Base-by-base conservation (phyloP, 2,329 filamentous ascomycete species). In the Trichophyton schoenleinii region DNA sequence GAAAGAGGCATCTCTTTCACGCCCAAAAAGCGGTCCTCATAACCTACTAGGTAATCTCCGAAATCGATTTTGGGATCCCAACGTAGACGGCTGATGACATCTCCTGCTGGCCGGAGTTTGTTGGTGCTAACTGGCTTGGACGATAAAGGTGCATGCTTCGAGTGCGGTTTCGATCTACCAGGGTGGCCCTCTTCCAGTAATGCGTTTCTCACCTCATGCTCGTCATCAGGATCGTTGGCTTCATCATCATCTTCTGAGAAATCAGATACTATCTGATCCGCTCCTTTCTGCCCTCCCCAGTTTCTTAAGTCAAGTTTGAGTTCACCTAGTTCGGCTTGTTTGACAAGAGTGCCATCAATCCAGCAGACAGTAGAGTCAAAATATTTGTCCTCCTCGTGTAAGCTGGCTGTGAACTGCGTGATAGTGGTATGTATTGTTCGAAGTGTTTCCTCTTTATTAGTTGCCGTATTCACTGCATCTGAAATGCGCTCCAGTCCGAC, bases 21-120 rank as follows among this genome's bases (percentile, higher is more conserved):
- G 0, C 79, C 79, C 9, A 76, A 66, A 60, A 83, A 83, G 8
- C 80, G 74, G 66, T 83, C 80, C 22, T 79, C 70, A 62, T 82
- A 83, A 2, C 79, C 80, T 34, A 83, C 76, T 11, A 80, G 70
- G 65, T 78, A 82, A 58, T 80, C 71, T 3, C 68, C 67, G 3
- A 71, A 71, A 58, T 77, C 72, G 18, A 79, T 75, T 2, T 69
- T 72, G 1, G 74, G 67, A 64, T 82, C 80, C 78, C 79, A 81
- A 13, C 75, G 75, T 3, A 82, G 71, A 2, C 79, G 77, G 58
- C 75, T 78, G 13, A 81, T 71, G 7, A 81, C 71, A 63, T 81
- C 77, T 38, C 71, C 70, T 25, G 73, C 65, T 1, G 64, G 63
- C 7, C 65, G 64, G 3, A 66, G 58, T 49, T 66, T 66, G 20